Evolutionary conservation across 1,139 yeast genomes (phyloP).

Genomic region (Candida sp.): DNA sequence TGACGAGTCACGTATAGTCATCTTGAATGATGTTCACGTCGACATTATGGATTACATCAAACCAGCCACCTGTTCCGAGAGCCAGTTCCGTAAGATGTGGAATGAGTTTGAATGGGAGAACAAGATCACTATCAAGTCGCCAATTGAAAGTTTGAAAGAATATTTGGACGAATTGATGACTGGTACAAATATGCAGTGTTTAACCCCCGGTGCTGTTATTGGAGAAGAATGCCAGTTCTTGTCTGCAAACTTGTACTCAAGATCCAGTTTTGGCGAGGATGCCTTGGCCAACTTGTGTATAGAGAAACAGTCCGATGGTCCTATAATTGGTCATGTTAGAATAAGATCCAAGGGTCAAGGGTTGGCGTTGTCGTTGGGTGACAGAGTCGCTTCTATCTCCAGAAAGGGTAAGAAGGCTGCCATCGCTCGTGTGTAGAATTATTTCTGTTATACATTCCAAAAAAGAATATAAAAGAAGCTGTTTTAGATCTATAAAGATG

Average conservation of each 20-base stretch:
- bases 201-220: slow-evolving; percentile 88
- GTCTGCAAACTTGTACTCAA: slow-evolving; percentile 93
- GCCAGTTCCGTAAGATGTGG: slow-evolving; percentile 98
- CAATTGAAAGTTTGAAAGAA: slow-evolving; percentile 69
- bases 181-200: slow-evolving; percentile 93
- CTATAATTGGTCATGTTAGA: slow-evolving; percentile 93
- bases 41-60: slow-evolving; percentile 98
- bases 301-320: slow-evolving; percentile 77
- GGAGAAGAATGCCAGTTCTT: slow-evolving; percentile 92
- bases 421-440: slow-evolving; percentile 23
- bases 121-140: slow-evolving; percentile 88
- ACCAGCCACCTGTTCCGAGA: slow-evolving; percentile 90
- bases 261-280: slow-evolving; percentile 96
- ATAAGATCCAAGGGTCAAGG: slow-evolving; percentile 99
- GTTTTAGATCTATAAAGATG: background rate
- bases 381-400: slow-evolving; percentile 82
- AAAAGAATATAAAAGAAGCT: background rate
- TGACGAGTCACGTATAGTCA: slow-evolving; percentile 87
- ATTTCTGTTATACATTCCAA: background rate
- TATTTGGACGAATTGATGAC: slow-evolving; percentile 79
- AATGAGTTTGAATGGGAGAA: slow-evolving; percentile 99
- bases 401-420: slow-evolving; percentile 48
- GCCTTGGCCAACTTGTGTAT: slow-evolving; percentile 96
- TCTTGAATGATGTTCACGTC: slow-evolving; percentile 92
- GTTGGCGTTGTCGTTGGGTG: slow-evolving; percentile 93